Conservation (phyloP, 257 asterid genomes). For the Solanum ahanhuiri region DNA sequence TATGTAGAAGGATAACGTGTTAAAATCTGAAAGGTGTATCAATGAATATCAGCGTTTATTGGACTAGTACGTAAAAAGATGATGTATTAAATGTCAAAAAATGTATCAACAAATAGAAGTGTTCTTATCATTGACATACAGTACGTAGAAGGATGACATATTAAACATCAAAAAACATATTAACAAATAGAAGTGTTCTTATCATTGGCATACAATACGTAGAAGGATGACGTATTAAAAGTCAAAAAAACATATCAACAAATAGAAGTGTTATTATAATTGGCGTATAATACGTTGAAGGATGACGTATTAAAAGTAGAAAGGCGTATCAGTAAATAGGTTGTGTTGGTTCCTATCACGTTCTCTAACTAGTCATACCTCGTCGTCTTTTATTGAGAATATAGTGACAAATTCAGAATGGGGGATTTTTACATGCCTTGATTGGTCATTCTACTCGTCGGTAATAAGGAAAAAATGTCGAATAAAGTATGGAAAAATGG, state of each 20-base stretch:
- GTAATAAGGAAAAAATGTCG: no score
- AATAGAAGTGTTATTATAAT: background rate
- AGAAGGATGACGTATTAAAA: background rate
- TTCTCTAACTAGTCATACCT: background rate
- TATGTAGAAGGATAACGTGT: background rate
- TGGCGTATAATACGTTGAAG: background rate
- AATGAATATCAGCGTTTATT: background rate
- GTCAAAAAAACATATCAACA: no score
- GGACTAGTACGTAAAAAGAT: background rate
- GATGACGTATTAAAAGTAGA: background rate
- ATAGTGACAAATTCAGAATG: background rate
- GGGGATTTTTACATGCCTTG: no score
- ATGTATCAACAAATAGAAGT: background rate
- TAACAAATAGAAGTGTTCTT: background rate
- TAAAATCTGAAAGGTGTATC: background rate
- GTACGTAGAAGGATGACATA: no score
- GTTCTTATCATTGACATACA: background rate
- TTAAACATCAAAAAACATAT: background rate
- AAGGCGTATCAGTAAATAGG: background rate
- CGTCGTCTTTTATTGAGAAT: background rate
- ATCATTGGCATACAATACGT: fast-evolving
- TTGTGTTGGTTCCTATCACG: background rate
- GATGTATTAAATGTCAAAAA: background rate
- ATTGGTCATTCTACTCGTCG: background rate
- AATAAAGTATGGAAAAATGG: no score